Evolutionary conservation across 2,329 filamentous ascomycete species (phyloP).

Genomic region (Aurifilum marmelostoma): DNA sequence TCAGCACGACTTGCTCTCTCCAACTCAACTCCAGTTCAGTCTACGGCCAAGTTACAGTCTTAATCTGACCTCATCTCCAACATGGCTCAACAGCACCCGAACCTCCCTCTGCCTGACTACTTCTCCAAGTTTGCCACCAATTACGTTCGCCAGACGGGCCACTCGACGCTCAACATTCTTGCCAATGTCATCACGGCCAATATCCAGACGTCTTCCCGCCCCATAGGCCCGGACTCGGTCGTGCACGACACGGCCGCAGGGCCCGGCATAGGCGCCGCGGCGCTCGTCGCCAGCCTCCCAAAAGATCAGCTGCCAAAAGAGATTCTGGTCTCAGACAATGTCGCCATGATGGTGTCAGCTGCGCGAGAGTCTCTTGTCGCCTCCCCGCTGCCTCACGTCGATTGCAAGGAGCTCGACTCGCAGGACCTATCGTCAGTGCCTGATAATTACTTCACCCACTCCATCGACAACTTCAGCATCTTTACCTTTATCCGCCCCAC

Average conservation of each 20-base stretch:
- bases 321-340: constrained; percentile 37
- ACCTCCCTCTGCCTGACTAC: constrained; percentile 36
- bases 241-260: constrained; percentile 40
- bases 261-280: constrained; percentile 36
- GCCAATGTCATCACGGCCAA: constrained; percentile 33
- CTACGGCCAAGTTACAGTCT: neutral
- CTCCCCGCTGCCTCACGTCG: constrained; percentile 35
- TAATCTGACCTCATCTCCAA: constrained; percentile 18
- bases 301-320: constrained; percentile 35
- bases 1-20: too few species aligned
- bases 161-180: constrained; percentile 37
- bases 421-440: constrained; percentile 33
- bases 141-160: constrained; percentile 37
- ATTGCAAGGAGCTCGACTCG: constrained; percentile 35
- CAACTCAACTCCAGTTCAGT: neutral
- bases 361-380: constrained; percentile 35
- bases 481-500: constrained; percentile 33
- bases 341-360: constrained; percentile 35
- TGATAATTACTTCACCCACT: constrained; percentile 34
- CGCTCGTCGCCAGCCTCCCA: constrained; percentile 34
- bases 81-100: constrained; percentile 32
- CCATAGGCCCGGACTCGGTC: constrained; percentile 35
- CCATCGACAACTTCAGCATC: constrained; percentile 36
- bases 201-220: constrained; percentile 36
- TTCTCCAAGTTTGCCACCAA: constrained; percentile 38